phyloP scores from a whole-genome alignment of 169 alveolate genomes.

The Neospora caninum region DNA sequence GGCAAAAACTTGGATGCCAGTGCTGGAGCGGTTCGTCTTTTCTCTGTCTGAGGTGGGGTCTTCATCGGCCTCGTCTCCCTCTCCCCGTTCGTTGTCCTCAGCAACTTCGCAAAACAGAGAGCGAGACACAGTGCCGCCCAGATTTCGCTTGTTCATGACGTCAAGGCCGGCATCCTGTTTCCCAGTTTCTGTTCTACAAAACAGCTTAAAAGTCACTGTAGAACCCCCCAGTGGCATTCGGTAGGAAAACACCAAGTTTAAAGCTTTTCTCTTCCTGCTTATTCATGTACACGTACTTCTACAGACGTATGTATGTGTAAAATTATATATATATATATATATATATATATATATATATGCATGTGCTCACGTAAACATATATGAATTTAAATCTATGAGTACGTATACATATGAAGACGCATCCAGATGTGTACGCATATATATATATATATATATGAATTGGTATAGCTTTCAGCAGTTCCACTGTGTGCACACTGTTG shows the following conservation, averaged over 20 bases:
- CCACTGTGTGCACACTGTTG: no score
- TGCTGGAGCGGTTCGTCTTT: conserved; percentile 82
- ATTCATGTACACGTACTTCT: no score
- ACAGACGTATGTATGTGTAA: no score
- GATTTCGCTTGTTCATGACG: conserved; percentile 91
- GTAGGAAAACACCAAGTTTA: conserved; percentile 83
- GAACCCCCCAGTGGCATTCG: conserved; percentile 74
- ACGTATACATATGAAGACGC: not conserved
- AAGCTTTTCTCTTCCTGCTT: not conserved
- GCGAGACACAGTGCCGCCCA: conserved; percentile 3
- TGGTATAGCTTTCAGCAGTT: not conserved
- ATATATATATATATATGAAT: not conserved
- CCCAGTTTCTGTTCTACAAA: conserved; percentile 76
- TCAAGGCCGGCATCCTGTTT: conserved; percentile 87
- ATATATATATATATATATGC: no score
- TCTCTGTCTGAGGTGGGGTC: conserved; percentile 59
- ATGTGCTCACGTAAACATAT: no score
- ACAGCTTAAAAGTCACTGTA: conserved; percentile 2
- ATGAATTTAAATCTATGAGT: not conserved
- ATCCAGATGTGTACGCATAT: not conserved
- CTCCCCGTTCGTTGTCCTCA: conserved; percentile 12
- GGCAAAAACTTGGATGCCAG: conserved; percentile 94
- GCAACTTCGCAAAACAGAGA: not conserved
- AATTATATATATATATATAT: no score
- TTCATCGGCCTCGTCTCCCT: conserved; percentile 46